Percentiles rank a stretch among this genome's conserved stretches.
Evolutionary conservation across 202 grass and related monocot genomes (phyloP).

Genomic region (Schoenoplectus tabernaemontani): DNA sequence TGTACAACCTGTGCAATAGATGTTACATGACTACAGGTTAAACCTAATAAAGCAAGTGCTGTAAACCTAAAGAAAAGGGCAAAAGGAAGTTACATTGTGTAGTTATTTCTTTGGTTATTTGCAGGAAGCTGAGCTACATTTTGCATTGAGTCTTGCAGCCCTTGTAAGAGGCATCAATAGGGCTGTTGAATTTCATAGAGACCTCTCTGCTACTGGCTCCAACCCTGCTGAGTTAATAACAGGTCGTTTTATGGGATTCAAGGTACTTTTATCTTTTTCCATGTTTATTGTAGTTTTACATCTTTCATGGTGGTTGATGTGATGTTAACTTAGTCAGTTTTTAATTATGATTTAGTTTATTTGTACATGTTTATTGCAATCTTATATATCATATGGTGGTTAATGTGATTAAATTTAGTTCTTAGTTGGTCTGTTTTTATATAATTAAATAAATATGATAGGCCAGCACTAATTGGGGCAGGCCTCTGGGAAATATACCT

Average conservation of each 20-base stretch:
- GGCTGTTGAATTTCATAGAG: conserved; percentile 59
- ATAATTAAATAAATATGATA: neutral
- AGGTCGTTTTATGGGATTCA: conserved; percentile 63
- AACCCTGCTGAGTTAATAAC: conserved; percentile 58
- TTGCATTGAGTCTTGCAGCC: conserved; percentile 59
- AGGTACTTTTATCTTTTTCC: conserved; percentile 42
- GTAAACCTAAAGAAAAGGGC: neutral
- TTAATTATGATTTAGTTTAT: neutral
- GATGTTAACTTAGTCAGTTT: neutral
- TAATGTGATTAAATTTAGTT: neutral
- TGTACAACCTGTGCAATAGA: neutral
- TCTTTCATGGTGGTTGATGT: neutral
- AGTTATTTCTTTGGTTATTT: conserved; percentile 20
- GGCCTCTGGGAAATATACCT: no score
- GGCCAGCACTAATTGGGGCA: neutral
- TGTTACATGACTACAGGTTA: neutral
- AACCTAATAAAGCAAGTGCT: neutral
- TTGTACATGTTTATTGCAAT: neutral
- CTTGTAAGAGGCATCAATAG: conserved; percentile 60
- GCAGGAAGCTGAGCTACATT: conserved; percentile 78
- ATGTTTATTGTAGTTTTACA: conserved; percentile 9
- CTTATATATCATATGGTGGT: neutral
- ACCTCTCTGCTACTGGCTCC: conserved; percentile 41
- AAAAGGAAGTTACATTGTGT: neutral
- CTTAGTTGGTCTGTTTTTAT: neutral